Base-by-base conservation (phyloP, 2,329 filamentous ascomycete genomes). In the Claviceps purpurea region DNA sequence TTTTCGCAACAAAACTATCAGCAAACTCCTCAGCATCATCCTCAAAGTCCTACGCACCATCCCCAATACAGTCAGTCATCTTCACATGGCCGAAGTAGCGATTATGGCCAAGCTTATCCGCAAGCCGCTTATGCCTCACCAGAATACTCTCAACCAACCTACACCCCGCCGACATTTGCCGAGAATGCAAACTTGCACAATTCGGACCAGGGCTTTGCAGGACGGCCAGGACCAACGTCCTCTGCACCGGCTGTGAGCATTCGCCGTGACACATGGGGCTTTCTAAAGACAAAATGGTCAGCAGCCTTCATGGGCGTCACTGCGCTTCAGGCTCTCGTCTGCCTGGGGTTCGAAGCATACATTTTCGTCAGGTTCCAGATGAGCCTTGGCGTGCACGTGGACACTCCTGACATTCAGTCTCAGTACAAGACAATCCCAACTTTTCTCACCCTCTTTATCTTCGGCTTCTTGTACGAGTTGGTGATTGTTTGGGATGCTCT, bases 371-470 rank as follows among this genome's bases (percentile, higher is more conserved):
- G 82, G 60, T 97, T 96, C 69, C 88, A 96, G 66, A 70, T 70
- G 44, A 81, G 75, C 56, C 67, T 85, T 43, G 60, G 64, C 11
- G 59, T 65, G 13, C 68, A 73, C 46, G 63, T 72, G 44, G 62
- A 70, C 52, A 64, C 69, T 34, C 56, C 61, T 49, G 57, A 65
- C 16, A 68, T 73, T 44, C 67, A 71, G 50, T 74, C 80, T 13
- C 76, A 81, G 56, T 74, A 76, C 60, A 78, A 76, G 64, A 84
- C 90, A 0, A 95, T 98, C 57, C 91, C 93, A 26, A 97, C 91
- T 40, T 97, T 96, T 70, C 76, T 98, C 54, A 89, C 91, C 24
- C 81, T 98, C 47, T 95, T 97, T 74, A 95, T 96, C 67, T 96
- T 98, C 67, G 93, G 89, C 55, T 97, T 95, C 71, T 69, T 98